phyloP scores from a whole-genome alignment of 2,329 filamentous ascomycete genomes.

The Arthroderma sp. region DNA sequence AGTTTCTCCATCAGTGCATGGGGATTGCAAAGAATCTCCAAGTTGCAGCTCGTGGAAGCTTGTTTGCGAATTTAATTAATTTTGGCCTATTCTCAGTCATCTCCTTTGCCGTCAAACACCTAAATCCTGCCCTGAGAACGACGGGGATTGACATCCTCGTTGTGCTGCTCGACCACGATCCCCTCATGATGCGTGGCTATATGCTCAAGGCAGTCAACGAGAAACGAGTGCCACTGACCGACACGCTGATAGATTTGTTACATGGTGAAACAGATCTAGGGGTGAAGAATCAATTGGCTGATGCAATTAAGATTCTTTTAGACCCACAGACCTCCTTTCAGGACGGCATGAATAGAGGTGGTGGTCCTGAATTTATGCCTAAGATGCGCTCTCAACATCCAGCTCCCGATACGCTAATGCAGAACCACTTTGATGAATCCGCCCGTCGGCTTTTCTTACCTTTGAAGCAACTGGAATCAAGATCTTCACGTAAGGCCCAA shows the following conservation, averaged over 20 bases:
- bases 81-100: constrained; percentile 83
- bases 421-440: constrained; percentile 78
- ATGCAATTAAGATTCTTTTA: constrained; percentile 85
- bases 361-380: constrained; percentile 50
- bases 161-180: constrained; percentile 89
- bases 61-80: constrained; percentile 82
- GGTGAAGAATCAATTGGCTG: constrained; percentile 88
- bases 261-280: constrained; percentile 85
- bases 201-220: constrained; percentile 87
- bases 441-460: constrained; percentile 77
- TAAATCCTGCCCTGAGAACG: constrained; percentile 71
- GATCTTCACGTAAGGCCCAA: constrained; percentile 37
- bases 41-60: constrained; percentile 59
- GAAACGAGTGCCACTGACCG: constrained; percentile 71
- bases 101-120: constrained; percentile 76
- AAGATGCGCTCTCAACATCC: constrained; percentile 53
- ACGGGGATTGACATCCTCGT: constrained; percentile 90
- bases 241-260: constrained; percentile 82
- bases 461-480: constrained; percentile 62
- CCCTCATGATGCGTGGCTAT: constrained; percentile 82
- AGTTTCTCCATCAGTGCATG: constrained; percentile 95
- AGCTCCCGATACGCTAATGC: constrained; percentile 73
- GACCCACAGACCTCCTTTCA: constrained; percentile 54
- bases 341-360: constrained; percentile 46
- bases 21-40: constrained; percentile 90